A percentile compares a stretch with the other conserved stretches of the same genome.
Evolutionary conservation across 495 filamentous ascomycete species (phyloP).

Genomic region (Podospora appendiculata): DNA sequence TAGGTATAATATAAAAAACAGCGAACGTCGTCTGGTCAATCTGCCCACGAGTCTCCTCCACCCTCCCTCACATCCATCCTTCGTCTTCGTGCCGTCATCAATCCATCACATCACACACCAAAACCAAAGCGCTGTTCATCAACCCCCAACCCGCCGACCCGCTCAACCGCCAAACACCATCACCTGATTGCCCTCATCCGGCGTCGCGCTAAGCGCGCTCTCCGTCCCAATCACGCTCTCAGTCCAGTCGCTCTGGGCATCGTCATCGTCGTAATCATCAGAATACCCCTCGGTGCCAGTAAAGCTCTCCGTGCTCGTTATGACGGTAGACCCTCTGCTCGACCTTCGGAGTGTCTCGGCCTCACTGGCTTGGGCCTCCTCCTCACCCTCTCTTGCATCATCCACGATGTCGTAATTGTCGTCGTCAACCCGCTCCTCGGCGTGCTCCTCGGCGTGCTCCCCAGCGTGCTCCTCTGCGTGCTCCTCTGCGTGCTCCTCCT

Average conservation of each 20-base stretch:
- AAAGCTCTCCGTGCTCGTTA: constrained; percentile 51
- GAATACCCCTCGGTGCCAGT: constrained; percentile 32
- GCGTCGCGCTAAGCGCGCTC: constrained; percentile 5
- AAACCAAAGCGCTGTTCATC: too few species aligned
- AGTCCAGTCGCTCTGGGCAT: constrained; percentile 32
- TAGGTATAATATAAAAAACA: too few species aligned
- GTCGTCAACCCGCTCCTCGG: constrained; percentile 13
- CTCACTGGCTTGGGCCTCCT: constrained; percentile 13
- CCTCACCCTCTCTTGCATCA: constrained; percentile 8
- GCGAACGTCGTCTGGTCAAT: too few species aligned
- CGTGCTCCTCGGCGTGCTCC: constrained; percentile 8
- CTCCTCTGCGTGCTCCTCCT: constrained; percentile 3
- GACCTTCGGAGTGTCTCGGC: constrained; percentile 19
- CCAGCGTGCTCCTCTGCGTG: constrained; percentile 6
- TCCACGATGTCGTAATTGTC: constrained; percentile 6
- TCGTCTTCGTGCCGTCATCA: too few species aligned
- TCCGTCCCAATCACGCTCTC: constrained; percentile 21
- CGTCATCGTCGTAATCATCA: constrained; percentile 14
- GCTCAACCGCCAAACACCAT: constrained; percentile 1
- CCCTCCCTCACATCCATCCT: too few species aligned
- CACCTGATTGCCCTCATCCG: constrained; percentile 1
- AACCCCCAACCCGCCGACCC: too few species aligned
- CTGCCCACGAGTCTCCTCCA: too few species aligned
- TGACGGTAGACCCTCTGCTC: constrained; percentile 34
- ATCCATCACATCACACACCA: too few species aligned